phyloP scores from a whole-genome alignment of 2,329 filamentous ascomycete species.

The Trichoderma sp. region DNA sequence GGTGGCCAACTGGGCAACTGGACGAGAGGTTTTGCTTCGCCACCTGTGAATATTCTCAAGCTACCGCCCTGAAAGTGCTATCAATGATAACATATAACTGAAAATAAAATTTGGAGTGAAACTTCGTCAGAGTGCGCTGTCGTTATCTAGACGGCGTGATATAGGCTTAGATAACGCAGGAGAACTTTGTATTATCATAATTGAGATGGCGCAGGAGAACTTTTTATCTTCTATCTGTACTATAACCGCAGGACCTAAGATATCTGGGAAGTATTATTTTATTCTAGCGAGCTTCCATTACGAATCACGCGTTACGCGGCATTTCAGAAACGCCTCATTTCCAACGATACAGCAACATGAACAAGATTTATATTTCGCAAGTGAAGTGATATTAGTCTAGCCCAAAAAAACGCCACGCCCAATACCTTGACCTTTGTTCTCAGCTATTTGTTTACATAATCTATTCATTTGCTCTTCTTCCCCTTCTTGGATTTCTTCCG shows the following conservation, averaged over 20 bases:
- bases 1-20: neutral
- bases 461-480: conserved; percentile 26
- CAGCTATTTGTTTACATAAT: conserved; percentile 1
- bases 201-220: no score
- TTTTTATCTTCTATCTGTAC: no score
- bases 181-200: no score
- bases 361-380: neutral
- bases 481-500: conserved; percentile 54
- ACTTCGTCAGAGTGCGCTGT: neutral
- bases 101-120: neutral
- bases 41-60: neutral
- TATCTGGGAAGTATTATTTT: no score
- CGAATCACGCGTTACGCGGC: no score
- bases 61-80: neutral
- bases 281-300: neutral
- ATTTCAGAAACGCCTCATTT: no score
- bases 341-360: neutral
- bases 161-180: no score
- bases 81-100: neutral
- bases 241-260: no score
- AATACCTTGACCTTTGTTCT: neutral
- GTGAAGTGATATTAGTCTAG: conserved; percentile 4
- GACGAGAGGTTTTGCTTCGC: neutral
- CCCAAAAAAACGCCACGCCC: conserved; percentile 12
- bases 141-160: neutral